These are phyloP conservation scores for Haplographium delicatum DNA, from an alignment of 495 filamentous ascomycete species.

Conservation along the genomic window DNA sequence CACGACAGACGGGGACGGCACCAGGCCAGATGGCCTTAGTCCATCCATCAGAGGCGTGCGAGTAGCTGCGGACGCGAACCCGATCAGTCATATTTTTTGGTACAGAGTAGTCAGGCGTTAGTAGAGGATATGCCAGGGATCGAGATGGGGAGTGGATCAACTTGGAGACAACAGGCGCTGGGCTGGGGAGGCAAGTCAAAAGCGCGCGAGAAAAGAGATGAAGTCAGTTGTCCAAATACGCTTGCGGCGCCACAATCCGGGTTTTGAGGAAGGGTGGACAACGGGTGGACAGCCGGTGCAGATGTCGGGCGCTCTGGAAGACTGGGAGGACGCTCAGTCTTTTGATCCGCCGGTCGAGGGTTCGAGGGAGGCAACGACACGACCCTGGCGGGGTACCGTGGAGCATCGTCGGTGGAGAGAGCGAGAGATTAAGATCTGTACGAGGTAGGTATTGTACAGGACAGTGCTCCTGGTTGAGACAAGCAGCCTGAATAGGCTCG, in stretches of 20 bases:
- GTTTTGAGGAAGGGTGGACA: too few relatives aligned
- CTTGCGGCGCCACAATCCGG: slow-evolving; percentile 7
- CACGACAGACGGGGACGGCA: slow-evolving; percentile 5
- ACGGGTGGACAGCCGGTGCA: too few relatives aligned
- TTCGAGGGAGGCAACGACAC: too few relatives aligned
- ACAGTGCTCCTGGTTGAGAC: background rate
- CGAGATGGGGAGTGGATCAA: slow-evolving; percentile 19
- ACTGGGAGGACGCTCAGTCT: too few relatives aligned
- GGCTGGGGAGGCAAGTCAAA: background rate
- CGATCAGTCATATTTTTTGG: slow-evolving; percentile 23
- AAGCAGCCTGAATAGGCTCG: slow-evolving; percentile 17
- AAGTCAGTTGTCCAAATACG: slow-evolving; percentile 2
- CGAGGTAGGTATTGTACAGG: too few relatives aligned
- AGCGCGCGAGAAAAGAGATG: slow-evolving; percentile 9
- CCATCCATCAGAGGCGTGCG: slow-evolving; percentile 12
- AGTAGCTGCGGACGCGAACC: slow-evolving; percentile 20
- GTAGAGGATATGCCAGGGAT: slow-evolving; percentile 17
- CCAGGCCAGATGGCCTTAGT: background rate
- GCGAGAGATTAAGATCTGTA: too few relatives aligned
- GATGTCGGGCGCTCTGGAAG: too few relatives aligned
- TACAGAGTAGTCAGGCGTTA: background rate
- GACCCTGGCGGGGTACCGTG: too few relatives aligned
- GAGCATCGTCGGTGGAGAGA: too few relatives aligned
- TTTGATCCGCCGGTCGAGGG: too few relatives aligned
- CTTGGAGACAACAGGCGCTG: slow-evolving; percentile 16